These are phyloP conservation scores for Erysimum pusillum DNA, from an alignment of 441 rosid species.

Conservation along the genomic window DNA sequence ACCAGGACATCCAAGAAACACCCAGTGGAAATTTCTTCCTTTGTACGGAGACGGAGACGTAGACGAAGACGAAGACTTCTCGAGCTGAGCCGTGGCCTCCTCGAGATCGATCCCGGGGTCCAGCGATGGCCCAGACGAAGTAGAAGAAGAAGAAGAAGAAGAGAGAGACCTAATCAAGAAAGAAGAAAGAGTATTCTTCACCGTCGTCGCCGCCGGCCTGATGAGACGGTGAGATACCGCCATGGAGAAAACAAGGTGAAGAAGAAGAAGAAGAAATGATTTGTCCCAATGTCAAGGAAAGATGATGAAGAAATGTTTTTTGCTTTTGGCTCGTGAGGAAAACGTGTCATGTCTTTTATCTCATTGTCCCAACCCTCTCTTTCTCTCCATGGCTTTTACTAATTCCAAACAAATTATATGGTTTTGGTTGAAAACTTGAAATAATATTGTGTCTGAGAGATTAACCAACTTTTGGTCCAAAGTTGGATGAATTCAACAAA, in stretches of 20 bases:
- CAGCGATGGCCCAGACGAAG: constrained; percentile 46
- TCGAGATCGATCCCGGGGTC: constrained; percentile 57
- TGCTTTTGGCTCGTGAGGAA: constrained; percentile 30
- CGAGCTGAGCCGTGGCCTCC: constrained; percentile 46
- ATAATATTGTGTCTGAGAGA: too few relatives aligned
- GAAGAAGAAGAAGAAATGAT: constrained; percentile 14
- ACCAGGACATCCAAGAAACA: constrained; percentile 96
- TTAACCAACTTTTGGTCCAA: too few relatives aligned
- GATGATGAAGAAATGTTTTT: neutral
- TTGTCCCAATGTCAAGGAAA: constrained; percentile 18
- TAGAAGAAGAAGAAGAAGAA: constrained; percentile 44
- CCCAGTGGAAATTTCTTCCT: constrained; percentile 81
- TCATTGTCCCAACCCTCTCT: too few relatives aligned
- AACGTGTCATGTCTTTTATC: constrained; percentile 31
- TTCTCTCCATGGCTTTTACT: too few relatives aligned
- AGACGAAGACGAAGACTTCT: constrained; percentile 43
- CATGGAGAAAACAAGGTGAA: constrained; percentile 42
- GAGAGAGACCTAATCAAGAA: constrained; percentile 40
- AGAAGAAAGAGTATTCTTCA: constrained; percentile 32
- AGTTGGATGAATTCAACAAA: too few relatives aligned
- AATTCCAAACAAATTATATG: too few relatives aligned
- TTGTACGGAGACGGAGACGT: constrained; percentile 43
- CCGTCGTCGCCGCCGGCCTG: constrained; percentile 32
- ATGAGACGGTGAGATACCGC: constrained; percentile 51
- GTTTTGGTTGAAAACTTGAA: too few relatives aligned